Base-by-base conservation (phyloP, 768 basidiomycete genomes). In the Hemileccinum impolitum region DNA sequence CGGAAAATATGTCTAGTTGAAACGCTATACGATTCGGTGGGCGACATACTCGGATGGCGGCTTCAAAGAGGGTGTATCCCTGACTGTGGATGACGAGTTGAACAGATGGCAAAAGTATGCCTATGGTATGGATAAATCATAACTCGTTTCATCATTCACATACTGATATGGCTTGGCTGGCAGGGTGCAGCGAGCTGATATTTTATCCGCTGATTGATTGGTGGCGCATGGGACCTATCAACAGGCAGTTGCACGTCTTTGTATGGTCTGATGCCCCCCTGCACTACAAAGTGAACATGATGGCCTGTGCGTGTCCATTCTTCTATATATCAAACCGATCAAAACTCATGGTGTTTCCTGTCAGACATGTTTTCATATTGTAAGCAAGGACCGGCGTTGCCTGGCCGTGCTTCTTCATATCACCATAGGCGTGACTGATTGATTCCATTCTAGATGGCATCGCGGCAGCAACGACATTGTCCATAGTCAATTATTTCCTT, bases 41-140 rank as follows among this genome's bases (percentile, higher is more conserved):
- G 85, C 90, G 17, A 89, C 87, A 1, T 94, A 94, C 63, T 87
- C 84, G 1, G 76, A 86, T 8, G 87, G 90, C 34, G 88, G 83
- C 1, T 94, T 94, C 76, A 88, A 92, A 69, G 93, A 96, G 59
- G 93, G 93, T 54, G 92, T 96, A n/a, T 90, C 87, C 28, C 28
- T 30, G 2, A 94, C 93, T 0, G 85, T 84, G 50, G 90, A 93
- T 47, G 93, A 96, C 60, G 93, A 96, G 61, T 69, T 96, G n/a
- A 94, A 94, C 62, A 66, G 93, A 7, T 96, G 93, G 93, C 90
- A 94, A 53, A 95, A 94, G 61, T 90, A 90, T 54, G 73, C 86
- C 0, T 90, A 88, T 67, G 87, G 85, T 60, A 9, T 57, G 66
- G 6, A 11, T 53, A 2, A 1, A 21, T 32, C 72, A 72, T 19